Evolutionary conservation across 225 moss, liverwort and hornwort genomes (phyloP), one percentile per base, ranked within the genome.

Genomic region (Pleurozium schreberi): DNA sequence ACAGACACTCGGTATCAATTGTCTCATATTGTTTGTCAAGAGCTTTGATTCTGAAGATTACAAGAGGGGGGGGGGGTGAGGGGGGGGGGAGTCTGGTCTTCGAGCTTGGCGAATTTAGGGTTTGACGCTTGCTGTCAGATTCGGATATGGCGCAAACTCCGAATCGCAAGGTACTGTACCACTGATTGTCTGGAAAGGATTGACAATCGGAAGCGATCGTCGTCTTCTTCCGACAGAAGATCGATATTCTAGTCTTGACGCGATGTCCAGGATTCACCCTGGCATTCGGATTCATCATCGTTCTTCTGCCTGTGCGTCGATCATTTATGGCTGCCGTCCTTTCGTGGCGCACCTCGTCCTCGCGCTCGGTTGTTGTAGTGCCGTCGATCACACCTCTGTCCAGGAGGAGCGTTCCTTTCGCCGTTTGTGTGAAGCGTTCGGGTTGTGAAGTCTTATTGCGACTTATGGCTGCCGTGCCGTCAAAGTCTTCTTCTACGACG

Each of bases 261-360:
- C 45, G 87, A 89, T 64, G 57, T 75, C 14, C 38, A 89, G 80
- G 69, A 92, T 85, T 85, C 86, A 18, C 43, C 55, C 88, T 88
- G 91, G 76, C 76, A 84, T 88, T 74, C 75, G 84, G 90, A 86
- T 90, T 90, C 90, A 68, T 40, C 88, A 59, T 55, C 83, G 73
- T n/a, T 74, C 85, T 4, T 82, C 86, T 76, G 81, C 63, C 11
- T 62, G 27, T 73, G 14, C 83, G 83, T 83, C 53, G 30, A 55
- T 84, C 84, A 14, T 84, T 40, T 58, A 75, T 76, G 86, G 63
- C 62, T 76, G 65, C 49, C 87, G 70, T 22, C 75, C 84, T 66
- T 55, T 81, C 64, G 67, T 88, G 88, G 86, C 75, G 90, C 67
- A 65, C 60, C 19, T 63, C 65, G 14, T 52, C 60, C 45, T 71